phyloP scores from a whole-genome alignment of 1,284 basidiomycete species.

The Rhizopogon parksii region DNA sequence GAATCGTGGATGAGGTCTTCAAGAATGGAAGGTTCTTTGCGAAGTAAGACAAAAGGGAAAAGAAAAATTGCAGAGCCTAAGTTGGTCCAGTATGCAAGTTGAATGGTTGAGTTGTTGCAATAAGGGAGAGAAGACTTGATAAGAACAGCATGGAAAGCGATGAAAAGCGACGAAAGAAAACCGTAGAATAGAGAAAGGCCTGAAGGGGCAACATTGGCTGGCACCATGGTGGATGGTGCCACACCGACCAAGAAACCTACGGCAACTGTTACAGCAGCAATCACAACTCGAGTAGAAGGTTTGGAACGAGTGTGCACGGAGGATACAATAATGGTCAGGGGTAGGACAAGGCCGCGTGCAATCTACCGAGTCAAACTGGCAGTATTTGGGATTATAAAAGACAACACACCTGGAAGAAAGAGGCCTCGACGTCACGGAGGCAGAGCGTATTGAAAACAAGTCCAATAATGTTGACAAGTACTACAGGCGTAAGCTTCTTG shows the following conservation, averaged over 20 bases:
- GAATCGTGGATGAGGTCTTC: conserved; percentile 31
- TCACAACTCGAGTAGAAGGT: conserved; percentile 43
- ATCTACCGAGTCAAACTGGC: conserved; percentile 40
- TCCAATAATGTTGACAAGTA: conserved; percentile 61
- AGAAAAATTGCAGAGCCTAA: conserved; percentile 58
- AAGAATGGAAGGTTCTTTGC: conserved; percentile 44
- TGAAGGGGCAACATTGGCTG: conserved; percentile 39
- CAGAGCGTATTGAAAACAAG: conserved; percentile 75
- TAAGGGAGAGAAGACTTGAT: conserved; percentile 63
- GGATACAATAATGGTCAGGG: conserved; percentile 64
- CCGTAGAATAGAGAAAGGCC: conserved; percentile 58
- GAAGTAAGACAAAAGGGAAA: conserved; percentile 52
- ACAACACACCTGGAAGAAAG: conserved; percentile 60
- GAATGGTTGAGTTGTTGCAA: conserved; percentile 62
- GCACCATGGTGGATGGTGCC: conserved; percentile 39
- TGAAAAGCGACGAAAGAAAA: conserved; percentile 62
- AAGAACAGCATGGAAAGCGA: conserved; percentile 66
- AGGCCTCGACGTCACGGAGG: conserved; percentile 67
- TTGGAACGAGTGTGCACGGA: conserved; percentile 41
- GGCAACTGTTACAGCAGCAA: conserved; percentile 51
- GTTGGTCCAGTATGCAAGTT: conserved; percentile 74
- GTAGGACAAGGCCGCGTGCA: conserved; percentile 70
- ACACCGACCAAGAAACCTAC: conserved; percentile 61
- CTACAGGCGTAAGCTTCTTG: conserved; percentile 56
- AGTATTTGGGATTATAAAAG: neutral